Conservation (phyloP, 192 early-diverging fungal species). For the Chytriomyces confervae region DNA sequence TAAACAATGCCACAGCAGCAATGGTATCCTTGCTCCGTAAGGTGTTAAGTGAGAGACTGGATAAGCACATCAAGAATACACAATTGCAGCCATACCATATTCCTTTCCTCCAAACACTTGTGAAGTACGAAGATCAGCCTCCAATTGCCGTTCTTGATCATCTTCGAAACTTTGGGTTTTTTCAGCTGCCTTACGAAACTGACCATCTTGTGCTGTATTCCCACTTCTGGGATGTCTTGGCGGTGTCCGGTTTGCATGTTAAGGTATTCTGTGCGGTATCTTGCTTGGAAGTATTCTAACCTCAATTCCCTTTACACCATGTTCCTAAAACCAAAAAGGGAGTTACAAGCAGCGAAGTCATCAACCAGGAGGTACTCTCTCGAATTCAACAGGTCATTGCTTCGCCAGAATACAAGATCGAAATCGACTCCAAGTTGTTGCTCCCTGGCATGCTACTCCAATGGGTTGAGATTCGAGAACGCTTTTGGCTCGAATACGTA, state of each 20-base stretch:
- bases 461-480: constrained; percentile 14
- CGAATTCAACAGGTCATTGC: not conserved
- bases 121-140: not conserved
- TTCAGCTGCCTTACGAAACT: not conserved
- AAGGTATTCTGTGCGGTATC: too few species aligned
- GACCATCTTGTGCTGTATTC: not conserved
- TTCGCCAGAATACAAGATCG: not conserved
- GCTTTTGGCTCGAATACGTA: constrained; percentile 24
- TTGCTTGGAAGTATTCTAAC: too few species aligned
- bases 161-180: not conserved
- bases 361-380: not conserved
- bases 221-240: not conserved
- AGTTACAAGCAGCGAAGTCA: not conserved
- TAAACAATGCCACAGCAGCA: not conserved
- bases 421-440: not conserved
- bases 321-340: not conserved
- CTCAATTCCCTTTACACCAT: not conserved
- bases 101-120: not conserved
- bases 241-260: not conserved
- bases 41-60: not conserved
- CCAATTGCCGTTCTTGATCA: not conserved
- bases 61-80: not conserved
- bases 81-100: not conserved
- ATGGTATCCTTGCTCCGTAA: not conserved
- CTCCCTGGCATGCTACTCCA: constrained; percentile 1